Conservation (phyloP, 208 protist genomes). For the Tetramitus jugosus region DNA sequence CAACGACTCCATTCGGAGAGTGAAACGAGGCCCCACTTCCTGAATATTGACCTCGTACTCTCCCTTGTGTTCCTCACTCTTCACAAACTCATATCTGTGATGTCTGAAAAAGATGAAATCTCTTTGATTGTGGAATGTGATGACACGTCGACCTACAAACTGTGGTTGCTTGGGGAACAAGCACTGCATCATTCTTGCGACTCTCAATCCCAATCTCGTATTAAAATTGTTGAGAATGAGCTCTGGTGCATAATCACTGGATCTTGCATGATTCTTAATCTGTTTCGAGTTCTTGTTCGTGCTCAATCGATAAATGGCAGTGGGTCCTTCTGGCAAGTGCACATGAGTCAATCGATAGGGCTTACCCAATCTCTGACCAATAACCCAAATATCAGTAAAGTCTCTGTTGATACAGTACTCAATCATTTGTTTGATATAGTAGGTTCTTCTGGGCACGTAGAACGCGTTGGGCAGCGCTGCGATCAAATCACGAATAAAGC, state of each 20-base stretch:
- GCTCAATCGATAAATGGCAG: slow-evolving; percentile 35
- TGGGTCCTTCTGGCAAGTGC: slow-evolving; percentile 72
- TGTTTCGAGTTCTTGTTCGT: slow-evolving; percentile 30
- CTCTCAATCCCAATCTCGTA: slow-evolving; percentile 70
- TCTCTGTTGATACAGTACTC: slow-evolving; percentile 71
- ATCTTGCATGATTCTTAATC: slow-evolving; percentile 60
- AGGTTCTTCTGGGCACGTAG: slow-evolving; percentile 68
- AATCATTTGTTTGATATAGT: slow-evolving; percentile 78
- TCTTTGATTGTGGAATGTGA: slow-evolving; percentile 81
- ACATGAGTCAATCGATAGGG: slow-evolving; percentile 54
- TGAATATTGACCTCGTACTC: slow-evolving; percentile 68
- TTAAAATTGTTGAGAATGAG: slow-evolving; percentile 86
- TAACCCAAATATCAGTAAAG: slow-evolving; percentile 74
- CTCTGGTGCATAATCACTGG: slow-evolving; percentile 79
- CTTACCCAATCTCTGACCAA: slow-evolving; percentile 54
- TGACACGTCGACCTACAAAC: slow-evolving; percentile 71
- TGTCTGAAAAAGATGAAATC: slow-evolving; percentile 84
- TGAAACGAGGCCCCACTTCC: slow-evolving; percentile 81
- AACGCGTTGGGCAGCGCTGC: neutral
- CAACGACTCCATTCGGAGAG: slow-evolving; percentile 62
- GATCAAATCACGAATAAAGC: neutral
- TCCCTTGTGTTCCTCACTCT: slow-evolving; percentile 44
- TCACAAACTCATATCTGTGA: slow-evolving; percentile 82
- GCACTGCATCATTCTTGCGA: slow-evolving; percentile 66
- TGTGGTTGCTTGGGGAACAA: slow-evolving; percentile 73